Evolutionary conservation across 306 rosid genomes (phyloP).

Genomic region (Dalbergia cultrata): DNA sequence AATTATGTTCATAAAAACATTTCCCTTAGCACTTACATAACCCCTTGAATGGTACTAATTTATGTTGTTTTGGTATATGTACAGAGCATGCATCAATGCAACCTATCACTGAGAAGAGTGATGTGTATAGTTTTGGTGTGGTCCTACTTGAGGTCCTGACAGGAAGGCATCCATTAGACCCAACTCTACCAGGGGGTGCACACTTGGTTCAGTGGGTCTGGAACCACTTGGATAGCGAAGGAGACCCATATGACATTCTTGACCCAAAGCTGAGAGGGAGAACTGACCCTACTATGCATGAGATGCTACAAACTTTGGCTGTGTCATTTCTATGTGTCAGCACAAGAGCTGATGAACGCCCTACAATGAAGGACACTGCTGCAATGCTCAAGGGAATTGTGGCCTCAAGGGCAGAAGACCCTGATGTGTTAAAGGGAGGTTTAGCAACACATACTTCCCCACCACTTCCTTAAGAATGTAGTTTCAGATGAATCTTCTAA

Average conservation of each 20-base stretch:
- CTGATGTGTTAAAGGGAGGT: conserved; percentile 52
- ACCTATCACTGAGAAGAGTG: conserved; percentile 73
- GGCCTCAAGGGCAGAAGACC: conserved; percentile 38
- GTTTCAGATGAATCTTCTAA: conserved; percentile 60
- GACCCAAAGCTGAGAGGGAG: conserved; percentile 76
- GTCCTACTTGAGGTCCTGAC: conserved; percentile 85
- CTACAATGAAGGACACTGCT: conserved; percentile 80
- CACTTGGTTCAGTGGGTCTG: conserved; percentile 85
- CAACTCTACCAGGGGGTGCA: conserved; percentile 75
- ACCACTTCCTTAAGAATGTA: conserved; percentile 48
- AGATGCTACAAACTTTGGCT: conserved; percentile 82
- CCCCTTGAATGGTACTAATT: conserved; percentile 19
- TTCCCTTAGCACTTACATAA: background rate
- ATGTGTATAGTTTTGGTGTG: conserved; percentile 88
- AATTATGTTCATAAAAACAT: too few species aligned
- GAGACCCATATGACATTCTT: conserved; percentile 66
- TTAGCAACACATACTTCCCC: conserved; percentile 40
- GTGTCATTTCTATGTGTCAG: conserved; percentile 74
- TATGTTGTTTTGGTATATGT: conserved; percentile 38
- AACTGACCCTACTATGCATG: conserved; percentile 71
- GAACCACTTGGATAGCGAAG: conserved; percentile 66
- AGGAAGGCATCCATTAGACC: conserved; percentile 92
- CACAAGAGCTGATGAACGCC: conserved; percentile 66
- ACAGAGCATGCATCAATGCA: conserved; percentile 79
- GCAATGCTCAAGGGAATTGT: conserved; percentile 85